Conservation (phyloP, 441 rosid species). For the California macrophylla region DNA sequence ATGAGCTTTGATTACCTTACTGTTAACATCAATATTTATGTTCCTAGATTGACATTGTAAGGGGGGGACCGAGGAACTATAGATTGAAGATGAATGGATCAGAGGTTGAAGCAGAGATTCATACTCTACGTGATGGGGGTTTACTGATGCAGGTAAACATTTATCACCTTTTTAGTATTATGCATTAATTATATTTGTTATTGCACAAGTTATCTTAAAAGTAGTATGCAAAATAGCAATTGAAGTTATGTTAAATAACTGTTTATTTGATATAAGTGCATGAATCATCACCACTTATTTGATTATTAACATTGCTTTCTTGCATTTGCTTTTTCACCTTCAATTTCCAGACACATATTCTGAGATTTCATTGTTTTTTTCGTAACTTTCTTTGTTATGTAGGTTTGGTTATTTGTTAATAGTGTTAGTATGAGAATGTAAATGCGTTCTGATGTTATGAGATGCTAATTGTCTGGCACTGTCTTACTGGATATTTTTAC, state of each 20-base stretch:
- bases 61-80: slow-evolving; percentile 94
- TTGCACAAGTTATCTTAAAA: neutral
- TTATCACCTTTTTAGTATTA: slow-evolving; percentile 13
- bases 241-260: neutral
- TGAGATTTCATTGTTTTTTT: neutral
- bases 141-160: slow-evolving; percentile 91
- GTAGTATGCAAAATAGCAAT: neutral
- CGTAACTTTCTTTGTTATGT: neutral
- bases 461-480: neutral
- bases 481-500: neutral
- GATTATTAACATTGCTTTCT: neutral
- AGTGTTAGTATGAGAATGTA: neutral
- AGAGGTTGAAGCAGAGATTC: slow-evolving; percentile 92
- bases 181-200: neutral
- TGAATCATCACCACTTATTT: too few species aligned
- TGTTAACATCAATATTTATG: slow-evolving; percentile 15
- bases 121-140: slow-evolving; percentile 98
- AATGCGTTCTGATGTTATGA: neutral
- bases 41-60: slow-evolving; percentile 77
- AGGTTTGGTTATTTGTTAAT: neutral
- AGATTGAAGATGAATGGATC: slow-evolving; percentile 79
- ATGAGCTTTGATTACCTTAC: neutral
- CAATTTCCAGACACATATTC: neutral
- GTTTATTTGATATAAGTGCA: too few species aligned
- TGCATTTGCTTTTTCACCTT: neutral